Conservation (phyloP, 805 yeast species). For the Wickerhamomyces bovis region DNA sequence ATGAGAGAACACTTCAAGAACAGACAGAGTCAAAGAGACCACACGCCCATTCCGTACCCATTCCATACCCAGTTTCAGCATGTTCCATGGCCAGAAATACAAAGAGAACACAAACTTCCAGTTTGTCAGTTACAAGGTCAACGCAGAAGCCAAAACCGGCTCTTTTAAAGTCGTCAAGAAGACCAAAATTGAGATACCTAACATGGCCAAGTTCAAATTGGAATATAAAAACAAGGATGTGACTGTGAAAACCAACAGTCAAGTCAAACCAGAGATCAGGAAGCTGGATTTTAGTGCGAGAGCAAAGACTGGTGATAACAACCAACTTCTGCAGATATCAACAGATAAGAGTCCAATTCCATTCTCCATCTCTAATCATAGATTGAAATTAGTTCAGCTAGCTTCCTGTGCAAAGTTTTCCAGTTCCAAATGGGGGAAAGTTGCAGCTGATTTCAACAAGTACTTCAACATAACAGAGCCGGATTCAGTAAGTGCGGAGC, state of each 20-base stretch:
- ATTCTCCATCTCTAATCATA: neutral
- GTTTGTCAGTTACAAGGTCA: conserved; percentile 4
- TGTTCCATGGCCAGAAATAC: conserved; percentile 1
- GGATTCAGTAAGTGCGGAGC: conserved; percentile 4
- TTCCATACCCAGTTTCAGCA: neutral
- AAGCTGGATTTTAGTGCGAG: neutral
- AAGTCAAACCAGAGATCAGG: neutral
- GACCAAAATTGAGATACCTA: conserved; percentile 2
- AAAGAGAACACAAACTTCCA: conserved; percentile 1
- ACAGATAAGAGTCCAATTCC: neutral
- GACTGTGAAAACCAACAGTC: neutral
- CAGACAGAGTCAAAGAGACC: no score
- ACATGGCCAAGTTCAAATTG: conserved; percentile 2
- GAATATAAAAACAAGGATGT: neutral
- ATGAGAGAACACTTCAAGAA: neutral
- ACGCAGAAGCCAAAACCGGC: neutral
- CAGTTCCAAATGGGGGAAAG: neutral
- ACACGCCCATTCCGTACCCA: no score
- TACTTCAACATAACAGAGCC: neutral
- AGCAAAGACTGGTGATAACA: neutral
- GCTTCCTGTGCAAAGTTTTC: neutral
- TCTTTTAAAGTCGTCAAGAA: neutral
- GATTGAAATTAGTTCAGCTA: neutral
- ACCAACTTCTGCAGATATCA: neutral
- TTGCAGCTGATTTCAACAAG: neutral